phyloP scores from a whole-genome alignment of 257 asterid species.

The Nyctanthes arbortristis region DNA sequence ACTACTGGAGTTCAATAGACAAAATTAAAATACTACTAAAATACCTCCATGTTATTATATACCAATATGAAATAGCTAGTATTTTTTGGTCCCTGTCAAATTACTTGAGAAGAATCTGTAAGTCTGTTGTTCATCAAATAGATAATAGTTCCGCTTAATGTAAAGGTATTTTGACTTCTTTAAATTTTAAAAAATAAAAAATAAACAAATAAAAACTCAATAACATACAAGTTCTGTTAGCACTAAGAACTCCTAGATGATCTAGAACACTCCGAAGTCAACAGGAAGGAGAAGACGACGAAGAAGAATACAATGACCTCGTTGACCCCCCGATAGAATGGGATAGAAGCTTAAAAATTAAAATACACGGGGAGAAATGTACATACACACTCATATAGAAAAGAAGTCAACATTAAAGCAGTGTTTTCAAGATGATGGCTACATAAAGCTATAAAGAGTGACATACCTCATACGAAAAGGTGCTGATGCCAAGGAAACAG shows the following conservation, averaged over 20 bases:
- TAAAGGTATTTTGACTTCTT: not conserved
- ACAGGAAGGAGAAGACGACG: too few species aligned
- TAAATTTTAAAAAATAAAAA: not conserved
- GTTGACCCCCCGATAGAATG: too few species aligned
- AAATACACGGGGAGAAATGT: too few species aligned
- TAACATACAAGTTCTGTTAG: too few species aligned
- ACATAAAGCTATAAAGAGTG: slow-evolving; percentile 10
- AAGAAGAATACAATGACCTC: too few species aligned
- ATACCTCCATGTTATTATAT: not conserved
- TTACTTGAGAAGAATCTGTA: not conserved
- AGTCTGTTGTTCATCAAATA: not conserved
- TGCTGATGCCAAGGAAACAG: slow-evolving; percentile 72
- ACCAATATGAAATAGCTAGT: not conserved
- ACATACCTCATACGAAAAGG: slow-evolving; percentile 76
- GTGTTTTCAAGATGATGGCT: not conserved
- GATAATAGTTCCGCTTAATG: not conserved
- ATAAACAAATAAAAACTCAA: not conserved
- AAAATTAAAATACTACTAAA: not conserved
- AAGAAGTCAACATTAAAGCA: too few species aligned
- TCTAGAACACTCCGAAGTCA: too few species aligned
- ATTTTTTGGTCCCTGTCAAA: not conserved
- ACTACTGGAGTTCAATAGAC: not conserved
- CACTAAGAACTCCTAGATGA: too few species aligned
- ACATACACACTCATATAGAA: too few species aligned
- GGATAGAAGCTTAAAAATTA: too few species aligned